Evolutionary conservation across 345 rosid genomes (phyloP).

Genomic region (thale cress (Arabidopsis thaliana)): DNA sequence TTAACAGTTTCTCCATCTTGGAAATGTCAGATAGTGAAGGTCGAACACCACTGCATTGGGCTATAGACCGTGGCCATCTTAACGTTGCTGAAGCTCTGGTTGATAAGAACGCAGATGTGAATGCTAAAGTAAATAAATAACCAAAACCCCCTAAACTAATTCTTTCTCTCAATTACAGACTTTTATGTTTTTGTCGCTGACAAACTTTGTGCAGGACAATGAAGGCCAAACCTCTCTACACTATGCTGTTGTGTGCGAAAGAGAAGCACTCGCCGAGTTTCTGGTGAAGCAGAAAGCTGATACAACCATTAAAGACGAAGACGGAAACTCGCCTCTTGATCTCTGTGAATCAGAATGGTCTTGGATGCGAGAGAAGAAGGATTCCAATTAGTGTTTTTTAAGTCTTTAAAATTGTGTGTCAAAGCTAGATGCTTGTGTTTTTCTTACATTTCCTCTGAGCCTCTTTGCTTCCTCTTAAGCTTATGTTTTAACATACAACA

Average conservation of each 20-base stretch:
- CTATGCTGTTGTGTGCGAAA: constrained; percentile 87
- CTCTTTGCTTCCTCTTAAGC: background rate
- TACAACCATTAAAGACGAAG: constrained; percentile 60
- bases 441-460: background rate
- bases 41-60: constrained; percentile 93
- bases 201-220: constrained; percentile 60
- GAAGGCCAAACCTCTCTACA: constrained; percentile 95
- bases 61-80: constrained; percentile 86
- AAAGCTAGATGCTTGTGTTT: background rate
- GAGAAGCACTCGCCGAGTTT: constrained; percentile 73
- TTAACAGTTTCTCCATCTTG: background rate
- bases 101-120: constrained; percentile 68
- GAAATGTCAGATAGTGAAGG: constrained; percentile 82
- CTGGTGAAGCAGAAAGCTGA: constrained; percentile 84
- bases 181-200: background rate
- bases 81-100: constrained; percentile 62
- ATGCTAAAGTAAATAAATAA: constrained; percentile 62
- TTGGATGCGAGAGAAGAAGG: constrained; percentile 48
- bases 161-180: too few relatives aligned
- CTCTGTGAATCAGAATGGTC: constrained; percentile 79
- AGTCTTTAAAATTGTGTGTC: constrained; percentile 11
- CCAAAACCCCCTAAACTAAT: background rate
- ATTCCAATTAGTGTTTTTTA: background rate
- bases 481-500: background rate
- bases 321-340: constrained; percentile 69